Conservation (phyloP, 805 yeast species). For the Torulaspora maleeae region DNA sequence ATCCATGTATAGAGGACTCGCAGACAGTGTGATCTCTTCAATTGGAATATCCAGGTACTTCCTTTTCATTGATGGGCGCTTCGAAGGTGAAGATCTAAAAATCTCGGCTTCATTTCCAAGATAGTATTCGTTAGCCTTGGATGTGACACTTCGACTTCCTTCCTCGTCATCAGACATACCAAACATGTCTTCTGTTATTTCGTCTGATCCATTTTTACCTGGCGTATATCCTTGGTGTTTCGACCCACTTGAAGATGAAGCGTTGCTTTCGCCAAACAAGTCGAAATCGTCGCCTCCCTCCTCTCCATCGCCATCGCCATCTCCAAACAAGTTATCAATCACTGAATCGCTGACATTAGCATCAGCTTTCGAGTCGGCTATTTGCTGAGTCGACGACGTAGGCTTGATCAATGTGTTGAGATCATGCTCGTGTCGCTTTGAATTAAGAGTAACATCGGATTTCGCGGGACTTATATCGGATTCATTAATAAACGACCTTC, state of each 20-base stretch:
- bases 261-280: conserved; percentile 38
- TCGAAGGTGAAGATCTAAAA: conserved; percentile 6
- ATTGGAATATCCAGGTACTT: conserved; percentile 49
- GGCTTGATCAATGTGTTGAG: conserved; percentile 1
- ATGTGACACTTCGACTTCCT: conserved; percentile 7
- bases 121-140: conserved; percentile 4
- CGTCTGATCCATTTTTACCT: conserved; percentile 20
- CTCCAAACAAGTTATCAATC: conserved; percentile 22
- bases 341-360: conserved; percentile 14
- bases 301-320: conserved; percentile 33
- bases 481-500: conserved; percentile 9
- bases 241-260: conserved; percentile 20
- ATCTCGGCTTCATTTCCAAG: conserved; percentile 5
- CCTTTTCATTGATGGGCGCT: conserved; percentile 19
- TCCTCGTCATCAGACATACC: conserved; percentile 33
- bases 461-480: conserved; percentile 19
- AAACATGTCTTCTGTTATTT: conserved; percentile 32
- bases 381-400: background rate
- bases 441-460: conserved; percentile 10
- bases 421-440: conserved; percentile 5
- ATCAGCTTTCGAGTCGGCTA: background rate
- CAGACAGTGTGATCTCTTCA: conserved; percentile 51
- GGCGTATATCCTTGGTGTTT: conserved; percentile 7
- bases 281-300: conserved; percentile 36
- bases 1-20: conserved; percentile 58